Evolutionary conservation across 345 rosid species (phyloP).

Genomic region (Kernera saxatilis): DNA sequence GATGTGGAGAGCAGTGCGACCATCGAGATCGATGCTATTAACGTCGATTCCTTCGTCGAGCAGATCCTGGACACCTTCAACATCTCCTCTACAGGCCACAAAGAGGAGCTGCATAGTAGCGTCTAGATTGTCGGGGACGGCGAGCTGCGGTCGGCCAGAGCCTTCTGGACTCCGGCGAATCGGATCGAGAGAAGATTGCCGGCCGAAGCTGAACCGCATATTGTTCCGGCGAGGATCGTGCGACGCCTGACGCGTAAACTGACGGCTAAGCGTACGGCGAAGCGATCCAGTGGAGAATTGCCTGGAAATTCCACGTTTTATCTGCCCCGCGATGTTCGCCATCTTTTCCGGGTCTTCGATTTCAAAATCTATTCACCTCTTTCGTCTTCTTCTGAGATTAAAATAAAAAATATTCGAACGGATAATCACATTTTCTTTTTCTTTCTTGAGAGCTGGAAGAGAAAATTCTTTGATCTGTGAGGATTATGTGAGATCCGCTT

Average conservation of each 20-base stretch:
- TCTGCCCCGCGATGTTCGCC: conserved; percentile 51
- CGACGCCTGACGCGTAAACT: conserved; percentile 58
- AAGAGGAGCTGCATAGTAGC: conserved; percentile 86
- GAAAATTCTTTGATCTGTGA: conserved; percentile 6
- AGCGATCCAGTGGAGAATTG: conserved; percentile 77
- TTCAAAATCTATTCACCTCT: background rate
- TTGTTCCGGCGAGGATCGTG: conserved; percentile 72
- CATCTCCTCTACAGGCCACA: conserved; percentile 80
- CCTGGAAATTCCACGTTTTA: conserved; percentile 72
- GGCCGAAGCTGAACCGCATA: conserved; percentile 71
- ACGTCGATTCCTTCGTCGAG: conserved; percentile 72
- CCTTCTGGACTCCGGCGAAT: conserved; percentile 51
- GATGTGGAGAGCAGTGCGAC: conserved; percentile 87
- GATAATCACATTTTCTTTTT: conserved; percentile 25
- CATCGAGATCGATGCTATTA: conserved; percentile 91
- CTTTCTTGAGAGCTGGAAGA: background rate
- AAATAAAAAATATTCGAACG: background rate
- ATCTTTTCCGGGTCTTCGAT: conserved; percentile 5
- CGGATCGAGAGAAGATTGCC: conserved; percentile 84
- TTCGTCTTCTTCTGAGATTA: conserved; percentile 13
- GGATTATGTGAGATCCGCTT: conserved; percentile 20
- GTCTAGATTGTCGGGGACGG: conserved; percentile 92
- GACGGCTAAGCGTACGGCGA: conserved; percentile 48
- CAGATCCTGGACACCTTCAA: conserved; percentile 69
- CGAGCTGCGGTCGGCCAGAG: conserved; percentile 35